These are phyloP conservation scores for Cutaneotrichosporon dermatis DNA, from an alignment of 1,284 basidiomycete genomes.

Conservation along the genomic window DNA sequence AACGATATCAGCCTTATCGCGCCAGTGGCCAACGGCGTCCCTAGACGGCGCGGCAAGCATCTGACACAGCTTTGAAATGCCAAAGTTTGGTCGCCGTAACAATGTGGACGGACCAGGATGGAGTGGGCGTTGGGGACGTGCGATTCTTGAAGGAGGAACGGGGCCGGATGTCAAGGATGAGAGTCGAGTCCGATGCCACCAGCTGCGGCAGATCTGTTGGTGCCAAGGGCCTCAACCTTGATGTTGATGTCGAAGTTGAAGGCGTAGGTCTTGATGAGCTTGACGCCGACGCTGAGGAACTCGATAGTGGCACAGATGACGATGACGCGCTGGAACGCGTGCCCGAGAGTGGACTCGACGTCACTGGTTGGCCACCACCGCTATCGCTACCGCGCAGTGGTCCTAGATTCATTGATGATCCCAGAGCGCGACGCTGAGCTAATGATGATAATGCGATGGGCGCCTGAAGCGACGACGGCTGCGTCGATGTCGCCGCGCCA, in stretches of 20 bases:
- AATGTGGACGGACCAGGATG: conserved; percentile 91
- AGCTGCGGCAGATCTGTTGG: conserved; percentile 17
- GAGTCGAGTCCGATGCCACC: conserved; percentile 29
- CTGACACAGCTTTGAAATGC: conserved; percentile 64
- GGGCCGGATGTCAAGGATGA: conserved; percentile 82
- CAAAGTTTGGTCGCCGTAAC: conserved; percentile 79
- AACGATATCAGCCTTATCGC: conserved; percentile 61
- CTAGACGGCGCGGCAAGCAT: conserved; percentile 66
- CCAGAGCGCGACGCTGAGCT: conserved; percentile 6
- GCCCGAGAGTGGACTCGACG: background rate
- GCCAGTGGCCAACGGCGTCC: conserved; percentile 54
- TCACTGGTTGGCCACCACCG: background rate
- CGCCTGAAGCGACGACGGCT: background rate
- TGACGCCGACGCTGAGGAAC: background rate
- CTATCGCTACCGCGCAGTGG: too few species aligned
- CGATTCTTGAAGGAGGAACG: conserved; percentile 65
- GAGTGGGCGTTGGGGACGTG: conserved; percentile 73
- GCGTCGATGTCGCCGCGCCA: background rate
- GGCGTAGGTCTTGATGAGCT: background rate
- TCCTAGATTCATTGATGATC: background rate
- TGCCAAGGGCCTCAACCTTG: conserved; percentile 24
- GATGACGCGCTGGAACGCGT: background rate
- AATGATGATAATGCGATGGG: background rate
- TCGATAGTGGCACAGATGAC: background rate
- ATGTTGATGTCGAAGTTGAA: background rate